These are phyloP conservation scores for Pythium rhizo-oryzae DNA, from an alignment of 352 stramenopile species.

Conservation along the genomic window DNA sequence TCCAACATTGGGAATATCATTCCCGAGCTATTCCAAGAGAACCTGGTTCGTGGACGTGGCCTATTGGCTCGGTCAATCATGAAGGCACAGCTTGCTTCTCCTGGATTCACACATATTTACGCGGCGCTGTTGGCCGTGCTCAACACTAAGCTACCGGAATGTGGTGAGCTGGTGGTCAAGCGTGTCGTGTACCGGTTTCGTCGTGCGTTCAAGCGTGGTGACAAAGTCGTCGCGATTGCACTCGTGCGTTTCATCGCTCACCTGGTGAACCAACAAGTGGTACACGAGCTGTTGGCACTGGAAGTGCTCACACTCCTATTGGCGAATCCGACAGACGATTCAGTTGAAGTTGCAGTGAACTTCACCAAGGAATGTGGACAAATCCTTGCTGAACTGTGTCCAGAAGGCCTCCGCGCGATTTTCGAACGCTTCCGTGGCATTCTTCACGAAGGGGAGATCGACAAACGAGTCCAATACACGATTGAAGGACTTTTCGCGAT, in stretches of 20 bases:
- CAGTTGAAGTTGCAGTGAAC: conserved; percentile 97
- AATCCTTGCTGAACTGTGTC: conserved; percentile 83
- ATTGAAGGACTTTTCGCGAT: conserved; percentile 98
- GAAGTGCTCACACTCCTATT: conserved; percentile 97
- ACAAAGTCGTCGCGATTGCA: conserved; percentile 96
- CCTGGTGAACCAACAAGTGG: conserved; percentile 98
- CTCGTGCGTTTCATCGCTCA: conserved; percentile 98
- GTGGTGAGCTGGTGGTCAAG: conserved; percentile 95
- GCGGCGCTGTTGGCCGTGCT: conserved; percentile 97
- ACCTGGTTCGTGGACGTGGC: conserved; percentile 96
- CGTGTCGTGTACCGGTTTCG: conserved; percentile 96
- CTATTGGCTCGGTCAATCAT: conserved; percentile 95
- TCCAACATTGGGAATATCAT: conserved; percentile 96
- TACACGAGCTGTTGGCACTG: conserved; percentile 97
- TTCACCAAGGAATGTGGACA: conserved; percentile 97
- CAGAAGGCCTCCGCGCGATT: conserved; percentile 93
- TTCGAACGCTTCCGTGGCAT: conserved; percentile 98
- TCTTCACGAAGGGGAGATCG: conserved; percentile 97
- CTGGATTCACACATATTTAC: conserved; percentile 97
- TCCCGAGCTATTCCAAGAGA: conserved; percentile 97
- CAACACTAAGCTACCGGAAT: conserved; percentile 99
- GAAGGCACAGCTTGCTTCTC: conserved; percentile 96
- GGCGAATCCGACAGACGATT: conserved; percentile 97
- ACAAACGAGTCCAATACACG: conserved; percentile 98
- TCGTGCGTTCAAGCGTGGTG: conserved; percentile 94